These are phyloP conservation scores for Noccaea bulbosa DNA, from an alignment of 345 rosid genomes.

Conservation along the genomic window DNA sequence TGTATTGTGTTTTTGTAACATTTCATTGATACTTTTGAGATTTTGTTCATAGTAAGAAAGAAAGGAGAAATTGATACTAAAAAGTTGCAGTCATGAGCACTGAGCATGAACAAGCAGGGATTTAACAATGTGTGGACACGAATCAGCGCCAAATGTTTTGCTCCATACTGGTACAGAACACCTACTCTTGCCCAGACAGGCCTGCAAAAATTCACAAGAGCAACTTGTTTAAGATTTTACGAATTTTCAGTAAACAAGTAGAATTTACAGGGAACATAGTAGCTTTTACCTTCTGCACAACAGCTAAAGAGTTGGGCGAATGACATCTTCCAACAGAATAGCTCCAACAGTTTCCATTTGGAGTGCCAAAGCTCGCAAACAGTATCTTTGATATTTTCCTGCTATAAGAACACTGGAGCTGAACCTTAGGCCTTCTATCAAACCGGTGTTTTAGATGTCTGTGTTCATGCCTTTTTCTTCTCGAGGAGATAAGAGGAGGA, in stretches of 20 bases:
- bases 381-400: conserved; percentile 48
- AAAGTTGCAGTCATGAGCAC: conserved; percentile 45
- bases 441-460: conserved; percentile 25
- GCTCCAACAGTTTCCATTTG: conserved; percentile 53
- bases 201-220: conserved; percentile 45
- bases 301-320: conserved; percentile 49
- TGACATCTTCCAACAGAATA: conserved; percentile 58
- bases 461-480: conserved; percentile 23
- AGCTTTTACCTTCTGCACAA: conserved; percentile 51
- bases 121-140: conserved; percentile 58
- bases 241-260: neutral
- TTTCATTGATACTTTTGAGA: conserved; percentile 23
- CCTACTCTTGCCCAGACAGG: conserved; percentile 53
- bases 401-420: conserved; percentile 46
- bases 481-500: conserved; percentile 39
- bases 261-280: conserved; percentile 6
- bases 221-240: neutral
- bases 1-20: conserved; percentile 30
- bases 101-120: conserved; percentile 60
- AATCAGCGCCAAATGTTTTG: conserved; percentile 50
- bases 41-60: conserved; percentile 2
- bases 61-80: conserved; percentile 8
- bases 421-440: conserved; percentile 44
- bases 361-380: conserved; percentile 65
- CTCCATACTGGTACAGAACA: conserved; percentile 54